phyloP scores from a whole-genome alignment of 805 yeast species.

The Spencermartinsiella europaea region DNA sequence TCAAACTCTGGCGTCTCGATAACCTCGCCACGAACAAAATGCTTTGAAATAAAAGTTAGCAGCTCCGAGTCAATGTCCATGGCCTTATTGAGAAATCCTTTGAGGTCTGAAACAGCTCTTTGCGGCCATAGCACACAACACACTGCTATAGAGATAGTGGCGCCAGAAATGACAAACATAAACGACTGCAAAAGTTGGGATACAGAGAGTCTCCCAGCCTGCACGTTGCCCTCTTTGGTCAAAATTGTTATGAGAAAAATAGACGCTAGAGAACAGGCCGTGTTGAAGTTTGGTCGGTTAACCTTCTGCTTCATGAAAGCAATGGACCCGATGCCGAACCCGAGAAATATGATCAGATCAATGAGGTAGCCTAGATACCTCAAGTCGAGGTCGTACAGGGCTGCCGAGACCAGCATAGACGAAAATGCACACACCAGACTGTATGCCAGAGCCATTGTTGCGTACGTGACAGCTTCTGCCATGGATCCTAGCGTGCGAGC shows the following conservation, averaged over 20 bases:
- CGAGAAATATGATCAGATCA: conserved; percentile 46
- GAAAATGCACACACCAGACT: conserved; percentile 47
- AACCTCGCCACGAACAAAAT: conserved; percentile 47
- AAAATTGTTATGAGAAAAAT: conserved; percentile 66
- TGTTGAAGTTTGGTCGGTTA: conserved; percentile 64
- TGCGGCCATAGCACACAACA: conserved; percentile 66
- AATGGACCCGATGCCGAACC: conserved; percentile 57
- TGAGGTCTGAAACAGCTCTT: conserved; percentile 46
- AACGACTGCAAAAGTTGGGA: conserved; percentile 49
- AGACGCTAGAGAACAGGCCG: conserved; percentile 74
- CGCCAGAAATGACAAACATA: conserved; percentile 56
- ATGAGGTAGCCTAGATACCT: conserved; percentile 47
- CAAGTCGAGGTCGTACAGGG: conserved; percentile 40
- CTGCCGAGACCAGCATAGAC: conserved; percentile 48
- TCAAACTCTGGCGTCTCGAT: conserved; percentile 31
- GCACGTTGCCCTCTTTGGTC: conserved; percentile 66
- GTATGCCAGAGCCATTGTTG: conserved; percentile 47
- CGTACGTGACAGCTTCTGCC: conserved; percentile 68
- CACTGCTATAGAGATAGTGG: conserved; percentile 49
- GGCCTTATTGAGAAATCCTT: conserved; percentile 44
- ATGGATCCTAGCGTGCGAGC: conserved; percentile 74
- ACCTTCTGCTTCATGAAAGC: conserved; percentile 67
- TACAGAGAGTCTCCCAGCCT: conserved; percentile 53
- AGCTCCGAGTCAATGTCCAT: conserved; percentile 49
- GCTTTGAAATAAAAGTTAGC: conserved; percentile 41